A percentile compares a stretch with the other conserved stretches of the same genome.
Conservation (phyloP, 1,284 basidiomycete species). For the Malassezia equina region DNA sequence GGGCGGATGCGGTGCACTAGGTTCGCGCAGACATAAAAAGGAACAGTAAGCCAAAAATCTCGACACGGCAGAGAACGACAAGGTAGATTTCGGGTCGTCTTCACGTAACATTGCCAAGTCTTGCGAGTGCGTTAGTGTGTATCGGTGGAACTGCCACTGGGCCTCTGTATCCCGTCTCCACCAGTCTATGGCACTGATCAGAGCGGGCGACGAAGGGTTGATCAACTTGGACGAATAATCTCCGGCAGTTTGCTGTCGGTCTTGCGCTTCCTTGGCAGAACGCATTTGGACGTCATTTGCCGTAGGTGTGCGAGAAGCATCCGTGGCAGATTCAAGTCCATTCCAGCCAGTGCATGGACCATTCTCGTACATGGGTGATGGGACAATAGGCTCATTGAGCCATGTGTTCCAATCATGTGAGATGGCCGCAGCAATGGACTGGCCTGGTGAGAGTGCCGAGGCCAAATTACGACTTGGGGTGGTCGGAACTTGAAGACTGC, state of each 20-base stretch:
- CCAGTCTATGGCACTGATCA: conserved; percentile 5
- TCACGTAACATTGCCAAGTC: not conserved
- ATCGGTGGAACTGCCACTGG: conserved; percentile 10
- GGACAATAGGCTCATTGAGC: conserved; percentile 44
- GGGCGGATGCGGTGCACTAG: conserved; percentile 14
- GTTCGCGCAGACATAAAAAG: conserved; percentile 10
- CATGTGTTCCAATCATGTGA: conserved; percentile 35
- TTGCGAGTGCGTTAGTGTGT: not conserved
- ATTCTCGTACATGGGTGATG: conserved; percentile 40
- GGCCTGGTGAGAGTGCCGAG: conserved; percentile 5
- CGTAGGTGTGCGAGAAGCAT: conserved; percentile 11
- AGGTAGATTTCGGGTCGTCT: not conserved
- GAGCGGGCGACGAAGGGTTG: not conserved
- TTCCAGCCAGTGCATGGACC: conserved; percentile 27
- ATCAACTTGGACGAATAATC: not conserved
- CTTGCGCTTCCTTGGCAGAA: not conserved
- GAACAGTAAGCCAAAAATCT: conserved; percentile 11
- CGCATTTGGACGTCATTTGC: not conserved
- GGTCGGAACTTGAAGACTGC: not conserved
- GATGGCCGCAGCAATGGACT: not conserved
- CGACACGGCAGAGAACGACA: conserved; percentile 3
- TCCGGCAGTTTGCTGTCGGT: not conserved
- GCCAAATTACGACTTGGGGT: not conserved
- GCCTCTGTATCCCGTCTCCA: conserved; percentile 7
- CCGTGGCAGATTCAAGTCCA: conserved; percentile 2